Evolutionary conservation across 2,329 filamentous ascomycete genomes (phyloP), one percentile per base, ranked within the genome.

Genomic region (Cytospora chrysosperma): DNA sequence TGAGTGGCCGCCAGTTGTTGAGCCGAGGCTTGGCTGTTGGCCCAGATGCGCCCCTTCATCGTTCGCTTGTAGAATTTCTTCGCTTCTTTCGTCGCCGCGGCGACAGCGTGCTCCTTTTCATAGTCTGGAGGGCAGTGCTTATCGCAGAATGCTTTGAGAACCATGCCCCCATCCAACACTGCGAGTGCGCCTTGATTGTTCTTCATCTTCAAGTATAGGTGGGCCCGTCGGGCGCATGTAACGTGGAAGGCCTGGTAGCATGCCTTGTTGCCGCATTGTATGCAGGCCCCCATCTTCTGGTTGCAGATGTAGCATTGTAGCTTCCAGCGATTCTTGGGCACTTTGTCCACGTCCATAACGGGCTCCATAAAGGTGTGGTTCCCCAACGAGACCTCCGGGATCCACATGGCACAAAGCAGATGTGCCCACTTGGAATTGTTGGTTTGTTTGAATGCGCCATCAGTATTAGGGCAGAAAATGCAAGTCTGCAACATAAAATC

Each of bases 331-430:
- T 89, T 93, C 74, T 93, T 95, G 0, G 95, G 95, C 3, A 99
- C 94, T 76, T 97, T 97, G 74, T 99, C 95, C 40, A 99, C 92
- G 70, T 98, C 95, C 82, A 95, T 96, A 57, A 99, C 93, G 0
- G 95, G 95, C 72, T 99, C 95, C 92, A 98, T 97, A 74, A 98
- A 95, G 9, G 93, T 97, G 66, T 92, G 90, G 72, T 99, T 99
- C 17, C 93, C 95, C 56, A 99, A 86, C 4, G 92, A 94, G 8
- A 98, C 92, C 77, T 99, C 95, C 0, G 95, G 95, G 70, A 99
- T 97, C 95, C 95, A 99, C 80, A 98, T 95, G 34, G 95, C 92
- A 73, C 95, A 99, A 10, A 99, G 85, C 13, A 99, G 79, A 82
- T 99, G 95, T 28, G 94, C 92, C 95, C 95, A 99, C 77, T 96